Evolutionary conservation across 1,139 yeast species (phyloP).

Genomic region (Geotrichum citri-aurantii): DNA sequence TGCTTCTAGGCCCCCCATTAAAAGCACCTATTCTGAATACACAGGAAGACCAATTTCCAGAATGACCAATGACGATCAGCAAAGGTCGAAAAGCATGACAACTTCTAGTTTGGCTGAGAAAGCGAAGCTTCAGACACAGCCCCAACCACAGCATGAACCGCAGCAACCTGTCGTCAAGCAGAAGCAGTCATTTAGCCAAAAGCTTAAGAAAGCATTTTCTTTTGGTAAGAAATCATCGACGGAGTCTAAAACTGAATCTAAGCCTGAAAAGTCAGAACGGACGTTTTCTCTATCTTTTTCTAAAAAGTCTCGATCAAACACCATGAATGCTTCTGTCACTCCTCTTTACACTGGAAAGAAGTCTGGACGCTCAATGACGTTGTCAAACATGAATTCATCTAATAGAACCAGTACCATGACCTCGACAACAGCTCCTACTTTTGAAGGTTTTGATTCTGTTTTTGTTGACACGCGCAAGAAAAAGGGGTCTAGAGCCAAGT

Average conservation of each 20-base stretch:
- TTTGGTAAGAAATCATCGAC: conserved; percentile 21
- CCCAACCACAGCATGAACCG: neutral
- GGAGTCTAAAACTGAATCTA: neutral
- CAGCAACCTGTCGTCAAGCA: conserved; percentile 3
- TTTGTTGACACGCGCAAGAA: conserved; percentile 7
- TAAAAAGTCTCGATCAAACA: conserved; percentile 10
- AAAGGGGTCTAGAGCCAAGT: conserved; percentile 4
- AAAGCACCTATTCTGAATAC: conserved; percentile 6
- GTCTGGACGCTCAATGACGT: conserved; percentile 13
- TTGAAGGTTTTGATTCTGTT: conserved; percentile 17
- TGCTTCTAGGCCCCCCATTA: conserved; percentile 8
- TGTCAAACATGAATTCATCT: neutral
- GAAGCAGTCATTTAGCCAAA: conserved; percentile 20
- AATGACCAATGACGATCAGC: neutral
- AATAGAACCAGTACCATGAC: conserved; percentile 11
- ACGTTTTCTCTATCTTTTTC: conserved; percentile 13
- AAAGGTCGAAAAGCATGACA: conserved; percentile 14
- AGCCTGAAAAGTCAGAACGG: conserved; percentile 4
- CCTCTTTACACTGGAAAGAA: conserved; percentile 2
- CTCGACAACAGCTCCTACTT: conserved; percentile 14
- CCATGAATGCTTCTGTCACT: conserved; percentile 8
- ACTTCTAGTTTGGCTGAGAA: neutral
- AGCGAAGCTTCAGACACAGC: conserved; percentile 1
- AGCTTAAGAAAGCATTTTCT: conserved; percentile 27
- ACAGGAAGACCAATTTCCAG: neutral